phyloP scores from a whole-genome alignment of 2,329 filamentous ascomycete genomes.

The Podosphaera leucotricha region DNA sequence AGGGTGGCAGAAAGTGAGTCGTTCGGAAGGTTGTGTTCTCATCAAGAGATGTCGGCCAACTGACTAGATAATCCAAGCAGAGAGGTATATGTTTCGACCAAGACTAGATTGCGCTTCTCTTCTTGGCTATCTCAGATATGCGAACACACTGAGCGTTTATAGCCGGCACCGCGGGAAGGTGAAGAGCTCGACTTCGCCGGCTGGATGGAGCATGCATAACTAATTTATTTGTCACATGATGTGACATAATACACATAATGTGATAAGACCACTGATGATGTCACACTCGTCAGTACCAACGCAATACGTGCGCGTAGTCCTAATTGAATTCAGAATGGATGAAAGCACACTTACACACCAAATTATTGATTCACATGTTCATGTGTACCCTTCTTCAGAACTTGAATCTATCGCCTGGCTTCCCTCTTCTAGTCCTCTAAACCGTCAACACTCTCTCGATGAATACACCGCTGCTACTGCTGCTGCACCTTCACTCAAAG shows the following conservation, averaged over 20 bases:
- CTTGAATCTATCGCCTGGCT: conserved; percentile 46
- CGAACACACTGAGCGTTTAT: not conserved
- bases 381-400: conserved; percentile 56
- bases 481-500: conserved; percentile 24
- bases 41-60: not conserved
- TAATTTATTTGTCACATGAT: not conserved
- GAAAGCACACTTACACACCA: conserved; percentile 17
- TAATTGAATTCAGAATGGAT: conserved; percentile 5
- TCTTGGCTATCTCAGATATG: not conserved
- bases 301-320: too few relatives aligned
- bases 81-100: not conserved
- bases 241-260: too few relatives aligned
- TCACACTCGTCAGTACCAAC: not conserved
- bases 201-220: too few relatives aligned
- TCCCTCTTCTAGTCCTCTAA: conserved; percentile 29
- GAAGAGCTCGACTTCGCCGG: not conserved
- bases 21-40: too few relatives aligned
- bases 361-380: conserved; percentile 79
- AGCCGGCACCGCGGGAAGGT: not conserved
- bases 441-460: conserved; percentile 12
- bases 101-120: not conserved
- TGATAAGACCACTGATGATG: too few relatives aligned
- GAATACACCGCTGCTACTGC: conserved; percentile 12
- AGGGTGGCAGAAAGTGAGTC: too few relatives aligned
- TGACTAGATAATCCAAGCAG: not conserved